Evolutionary conservation across 2,329 filamentous ascomycete genomes (phyloP), one percentile per base, ranked within the genome.

Genomic region (Trichoderma atroviride): DNA sequence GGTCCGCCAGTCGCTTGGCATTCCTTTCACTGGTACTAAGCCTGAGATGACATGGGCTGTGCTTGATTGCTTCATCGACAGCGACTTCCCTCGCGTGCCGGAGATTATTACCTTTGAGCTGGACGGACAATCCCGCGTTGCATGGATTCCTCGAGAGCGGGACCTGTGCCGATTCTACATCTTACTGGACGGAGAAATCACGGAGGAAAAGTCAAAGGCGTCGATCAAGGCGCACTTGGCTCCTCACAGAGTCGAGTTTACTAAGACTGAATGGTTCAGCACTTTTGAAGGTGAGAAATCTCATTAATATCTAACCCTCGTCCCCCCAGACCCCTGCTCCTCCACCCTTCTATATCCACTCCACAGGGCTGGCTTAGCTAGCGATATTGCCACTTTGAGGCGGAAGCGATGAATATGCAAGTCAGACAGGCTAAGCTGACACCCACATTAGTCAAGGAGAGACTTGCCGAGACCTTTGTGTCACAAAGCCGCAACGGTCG

Each of bases 1-100:
- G 2, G 80, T 87, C 3, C 82, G 86, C 75, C 72, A 3, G 70
- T 40, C 76, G 0, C 76, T 84, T 1, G 76, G 77, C 1, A 82
- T 83, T 35, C 74, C 71, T 27, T 85, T 84, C 68, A 77, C 79
- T 0, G 83, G 83, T 0, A 81, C 81, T 0, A 85, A 84, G 70
- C 83, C 83, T 0, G 83, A 84, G 69, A 85, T 85, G 83, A 75
- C 81, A 1, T 85, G 83, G 83, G 80, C 82, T 0, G 83, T 85
- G 4, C 75, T 85, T 2, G 83, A 85, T 66, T 81, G 80, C 1
- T 85, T 84, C 53, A 79, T 85, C 19, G 82, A 85, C n/a, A 84
- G 82, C 0, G 81, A 84, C 22, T 85, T 85, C 55, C 83, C 83
- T 19, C 0, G 70, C 77, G 0, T 83, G 81, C 75, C 80, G 0